Base-by-base conservation (phyloP, 1,139 yeast species). In the Sugiyamaella grinbergsii region DNA sequence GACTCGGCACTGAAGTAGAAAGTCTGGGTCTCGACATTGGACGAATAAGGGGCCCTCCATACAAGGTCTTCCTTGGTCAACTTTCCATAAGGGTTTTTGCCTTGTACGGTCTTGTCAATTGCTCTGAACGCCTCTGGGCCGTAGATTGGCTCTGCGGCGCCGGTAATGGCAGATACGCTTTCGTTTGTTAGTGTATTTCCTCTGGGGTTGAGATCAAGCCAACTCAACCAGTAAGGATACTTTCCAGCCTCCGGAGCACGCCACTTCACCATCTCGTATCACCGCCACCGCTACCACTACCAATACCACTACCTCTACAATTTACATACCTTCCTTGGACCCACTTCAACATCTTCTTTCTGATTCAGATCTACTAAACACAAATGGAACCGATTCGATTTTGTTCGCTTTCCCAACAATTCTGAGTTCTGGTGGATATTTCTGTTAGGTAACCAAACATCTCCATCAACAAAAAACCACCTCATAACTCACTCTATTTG, bases 81-180 rank as follows among this genome's bases (percentile, higher is more conserved):
- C 46, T 74, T 78, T 29, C 75, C 68, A 66, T 73, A 78, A 1
- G 87, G 80, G 58, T 81, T 81, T 53, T 72, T 72, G 56, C 71
- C 74, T 50, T 73, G 77, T 51, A 85, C 81, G 47, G 83, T 73
- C 39, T 78, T 81, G 40, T 85, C 79, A 53, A 90, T 81, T n/a
- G 97, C 80, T 63, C 85, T 91, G 61, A 93, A 88, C 44, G 96
- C 95, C 50, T 84, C 96, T 43, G 84, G 79, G 49, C 98, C 98
- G 65, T 93, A 93, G 66, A 86, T 95, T 23, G 98, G 98, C 70
- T 93, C 98, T 1, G 96, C 96, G 15, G 95, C 81, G 47, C 98
- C 98, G 5, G 97, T 94, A 42, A 90, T 93, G 4, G 95, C 93
- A 18, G 98, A 89, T 43, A 93, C 80, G 46, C 68, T 63, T 32